Conservation (phyloP, 495 filamentous ascomycete genomes). For the Chaetomium fimeti region DNA sequence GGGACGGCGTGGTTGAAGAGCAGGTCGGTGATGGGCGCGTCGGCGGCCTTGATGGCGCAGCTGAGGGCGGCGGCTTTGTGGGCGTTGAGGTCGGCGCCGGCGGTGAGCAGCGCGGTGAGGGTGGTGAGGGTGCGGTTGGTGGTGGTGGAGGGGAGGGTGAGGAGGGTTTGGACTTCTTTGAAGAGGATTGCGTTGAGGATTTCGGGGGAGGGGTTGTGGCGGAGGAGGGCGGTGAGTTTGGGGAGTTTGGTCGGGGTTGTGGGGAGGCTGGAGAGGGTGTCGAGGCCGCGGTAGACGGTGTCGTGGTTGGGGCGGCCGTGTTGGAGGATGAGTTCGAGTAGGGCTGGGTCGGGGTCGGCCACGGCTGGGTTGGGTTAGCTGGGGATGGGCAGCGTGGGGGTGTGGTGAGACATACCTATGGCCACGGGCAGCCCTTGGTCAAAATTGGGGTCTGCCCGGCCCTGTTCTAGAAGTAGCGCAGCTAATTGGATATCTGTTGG, state of each 20-base stretch:
- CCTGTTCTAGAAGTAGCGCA: conserved; percentile 41
- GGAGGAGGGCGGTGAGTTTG: conserved; percentile 42
- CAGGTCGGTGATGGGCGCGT: conserved; percentile 42
- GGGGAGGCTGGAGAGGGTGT: conserved; percentile 34
- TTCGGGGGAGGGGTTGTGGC: conserved; percentile 39
- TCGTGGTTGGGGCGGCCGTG: conserved; percentile 39
- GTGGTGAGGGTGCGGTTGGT: conserved; percentile 32
- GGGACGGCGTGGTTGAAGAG: conserved; percentile 34
- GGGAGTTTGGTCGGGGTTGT: conserved; percentile 37
- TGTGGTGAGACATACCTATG: conserved; percentile 26
- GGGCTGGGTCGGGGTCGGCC: conserved; percentile 35
- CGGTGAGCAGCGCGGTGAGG: conserved; percentile 39
- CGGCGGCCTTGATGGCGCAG: conserved; percentile 40
- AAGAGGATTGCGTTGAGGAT: conserved; percentile 36
- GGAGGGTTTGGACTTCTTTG: conserved; percentile 43
- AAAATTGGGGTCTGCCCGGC: conserved; percentile 46
- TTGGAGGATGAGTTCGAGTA: conserved; percentile 46
- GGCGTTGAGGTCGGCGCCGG: conserved; percentile 47
- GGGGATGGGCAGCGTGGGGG: not conserved
- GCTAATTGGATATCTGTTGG: conserved; percentile 42
- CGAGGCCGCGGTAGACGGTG: conserved; percentile 38
- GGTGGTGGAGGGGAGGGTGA: conserved; percentile 30
- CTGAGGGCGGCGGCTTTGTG: conserved; percentile 46
- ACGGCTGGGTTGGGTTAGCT: conserved; percentile 32
- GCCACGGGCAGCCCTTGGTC: conserved; percentile 37